Conservation (phyloP, 345 rosid species). For the Boechera retrofracta region DNA sequence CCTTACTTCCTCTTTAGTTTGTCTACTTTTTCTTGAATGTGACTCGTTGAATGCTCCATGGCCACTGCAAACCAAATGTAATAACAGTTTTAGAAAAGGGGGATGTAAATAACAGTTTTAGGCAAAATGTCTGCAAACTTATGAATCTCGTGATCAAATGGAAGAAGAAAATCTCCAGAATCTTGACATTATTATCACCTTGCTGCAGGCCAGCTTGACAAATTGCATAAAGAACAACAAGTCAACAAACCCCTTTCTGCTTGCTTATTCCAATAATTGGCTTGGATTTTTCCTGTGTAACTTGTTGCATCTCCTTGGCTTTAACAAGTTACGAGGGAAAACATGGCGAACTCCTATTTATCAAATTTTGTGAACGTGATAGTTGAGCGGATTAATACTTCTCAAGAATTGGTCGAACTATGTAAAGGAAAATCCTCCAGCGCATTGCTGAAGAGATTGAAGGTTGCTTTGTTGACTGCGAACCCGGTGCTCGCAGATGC, state of each 20-base stretch:
- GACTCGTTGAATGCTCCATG: conserved; percentile 32
- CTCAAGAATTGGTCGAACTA: conserved; percentile 36
- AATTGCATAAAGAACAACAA: conserved; percentile 17
- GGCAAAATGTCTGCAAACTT: conserved; percentile 14
- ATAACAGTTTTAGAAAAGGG: conserved; percentile 10
- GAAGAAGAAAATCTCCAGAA: conserved; percentile 14
- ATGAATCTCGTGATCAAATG: conserved; percentile 8
- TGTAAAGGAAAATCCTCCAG: conserved; percentile 33
- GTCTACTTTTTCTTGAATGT: conserved; percentile 34
- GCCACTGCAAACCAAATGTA: conserved; percentile 15
- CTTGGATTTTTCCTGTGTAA: conserved; percentile 12
- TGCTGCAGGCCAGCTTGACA: conserved; percentile 29
- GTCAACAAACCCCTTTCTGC: neutral
- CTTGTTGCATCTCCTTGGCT: conserved; percentile 22
- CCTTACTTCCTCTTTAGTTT: neutral
- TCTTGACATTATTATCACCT: conserved; percentile 20
- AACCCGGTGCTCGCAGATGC: conserved; percentile 43
- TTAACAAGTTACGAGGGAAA: conserved; percentile 2
- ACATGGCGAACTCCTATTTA: conserved; percentile 36
- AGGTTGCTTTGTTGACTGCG: conserved; percentile 39
- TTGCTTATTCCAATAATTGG: conserved; percentile 16
- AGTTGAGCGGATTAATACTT: conserved; percentile 42
- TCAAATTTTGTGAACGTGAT: conserved; percentile 24
- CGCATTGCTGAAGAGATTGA: conserved; percentile 43
- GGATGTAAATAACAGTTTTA: conserved; percentile 4